phyloP scores from a whole-genome alignment of 2,329 filamentous ascomycete genomes.

The Botryotinia narcissicola region DNA sequence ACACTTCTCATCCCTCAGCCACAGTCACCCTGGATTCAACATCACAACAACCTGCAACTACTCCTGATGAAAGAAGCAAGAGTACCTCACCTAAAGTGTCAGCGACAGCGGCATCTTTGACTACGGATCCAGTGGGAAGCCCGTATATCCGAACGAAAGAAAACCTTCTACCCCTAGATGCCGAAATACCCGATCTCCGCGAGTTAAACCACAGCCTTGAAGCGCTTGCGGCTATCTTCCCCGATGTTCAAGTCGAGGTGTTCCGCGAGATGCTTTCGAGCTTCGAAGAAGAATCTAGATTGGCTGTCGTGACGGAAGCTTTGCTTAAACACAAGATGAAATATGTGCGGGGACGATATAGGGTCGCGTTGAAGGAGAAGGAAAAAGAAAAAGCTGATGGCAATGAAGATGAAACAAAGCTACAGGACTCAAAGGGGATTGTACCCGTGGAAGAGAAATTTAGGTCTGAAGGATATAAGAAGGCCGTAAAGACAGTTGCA shows the following conservation, averaged over 20 bases:
- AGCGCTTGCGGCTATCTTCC: slow-evolving; percentile 69
- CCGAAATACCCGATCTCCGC: slow-evolving; percentile 60
- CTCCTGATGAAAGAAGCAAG: slow-evolving; percentile 20
- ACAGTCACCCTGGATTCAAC: slow-evolving; percentile 28
- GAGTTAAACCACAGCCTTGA: slow-evolving; percentile 69
- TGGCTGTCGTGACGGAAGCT: slow-evolving; percentile 74
- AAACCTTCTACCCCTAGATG: slow-evolving; percentile 48
- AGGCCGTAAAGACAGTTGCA: slow-evolving; percentile 64
- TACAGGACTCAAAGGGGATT: slow-evolving; percentile 16
- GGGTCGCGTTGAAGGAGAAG: slow-evolving; percentile 42
- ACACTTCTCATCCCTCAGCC: slow-evolving; percentile 27
- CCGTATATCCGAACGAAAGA: slow-evolving; percentile 55
- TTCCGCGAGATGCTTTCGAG: slow-evolving; percentile 77
- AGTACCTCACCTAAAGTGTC: slow-evolving; percentile 35
- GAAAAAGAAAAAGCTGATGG: slow-evolving; percentile 32
- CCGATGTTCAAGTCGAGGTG: slow-evolving; percentile 77
- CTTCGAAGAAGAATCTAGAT: slow-evolving; percentile 72
- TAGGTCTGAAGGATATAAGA: slow-evolving; percentile 63
- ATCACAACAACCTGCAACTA: slow-evolving; percentile 26
- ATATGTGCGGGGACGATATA: slow-evolving; percentile 69
- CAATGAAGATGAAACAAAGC: slow-evolving; percentile 28
- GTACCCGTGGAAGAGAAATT: slow-evolving; percentile 65
- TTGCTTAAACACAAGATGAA: slow-evolving; percentile 69
- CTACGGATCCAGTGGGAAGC: slow-evolving; percentile 20
- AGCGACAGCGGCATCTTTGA: slow-evolving; percentile 25